These are phyloP conservation scores for Lasiodiplodia hormozganensis DNA, from an alignment of 2,329 filamentous ascomycete genomes.

Conservation along the genomic window DNA sequence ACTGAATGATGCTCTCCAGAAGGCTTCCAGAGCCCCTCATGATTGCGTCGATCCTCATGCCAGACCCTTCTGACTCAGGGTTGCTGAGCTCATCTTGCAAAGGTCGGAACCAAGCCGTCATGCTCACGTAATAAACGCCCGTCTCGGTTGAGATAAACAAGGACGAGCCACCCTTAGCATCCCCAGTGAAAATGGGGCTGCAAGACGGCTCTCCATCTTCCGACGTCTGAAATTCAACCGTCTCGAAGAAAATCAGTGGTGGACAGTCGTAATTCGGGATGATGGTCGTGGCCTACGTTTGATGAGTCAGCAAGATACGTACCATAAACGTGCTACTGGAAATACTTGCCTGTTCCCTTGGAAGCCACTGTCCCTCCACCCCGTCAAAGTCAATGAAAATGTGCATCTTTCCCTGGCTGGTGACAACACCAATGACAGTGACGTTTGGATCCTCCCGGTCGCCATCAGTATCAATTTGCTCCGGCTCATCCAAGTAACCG, in stretches of 20 bases:
- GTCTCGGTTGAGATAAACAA: slow-evolving; percentile 64
- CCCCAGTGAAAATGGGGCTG: slow-evolving; percentile 63
- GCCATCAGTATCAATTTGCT: slow-evolving; percentile 56
- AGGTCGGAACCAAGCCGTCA: slow-evolving; percentile 63
- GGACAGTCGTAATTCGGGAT: slow-evolving; percentile 36
- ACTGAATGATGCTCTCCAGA: slow-evolving; percentile 55
- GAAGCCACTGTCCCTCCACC: slow-evolving; percentile 69
- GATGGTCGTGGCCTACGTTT: slow-evolving; percentile 5
- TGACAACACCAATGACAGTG: slow-evolving; percentile 65
- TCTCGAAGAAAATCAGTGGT: slow-evolving; percentile 49
- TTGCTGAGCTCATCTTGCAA: slow-evolving; percentile 64
- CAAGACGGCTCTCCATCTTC: slow-evolving; percentile 40
- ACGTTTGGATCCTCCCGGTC: slow-evolving; percentile 59
- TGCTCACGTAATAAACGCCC: slow-evolving; percentile 62
- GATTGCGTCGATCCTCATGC: slow-evolving; percentile 63
- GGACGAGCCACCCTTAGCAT: slow-evolving; percentile 62
- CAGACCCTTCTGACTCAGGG: slow-evolving; percentile 57
- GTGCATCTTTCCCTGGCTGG: slow-evolving; percentile 62
- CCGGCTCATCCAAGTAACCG: slow-evolving; percentile 49
- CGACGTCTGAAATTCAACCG: slow-evolving; percentile 43
- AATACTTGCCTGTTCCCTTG: slow-evolving; percentile 46
- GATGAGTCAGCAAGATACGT: slow-evolving; percentile 12
- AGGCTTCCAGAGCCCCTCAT: slow-evolving; percentile 59
- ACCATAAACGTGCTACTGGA: not conserved
- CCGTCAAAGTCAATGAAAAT: slow-evolving; percentile 68